Evolutionary conservation across 768 basidiomycete genomes (phyloP), one percentile per base, ranked within the genome.

Genomic region (Agaricus blazei): DNA sequence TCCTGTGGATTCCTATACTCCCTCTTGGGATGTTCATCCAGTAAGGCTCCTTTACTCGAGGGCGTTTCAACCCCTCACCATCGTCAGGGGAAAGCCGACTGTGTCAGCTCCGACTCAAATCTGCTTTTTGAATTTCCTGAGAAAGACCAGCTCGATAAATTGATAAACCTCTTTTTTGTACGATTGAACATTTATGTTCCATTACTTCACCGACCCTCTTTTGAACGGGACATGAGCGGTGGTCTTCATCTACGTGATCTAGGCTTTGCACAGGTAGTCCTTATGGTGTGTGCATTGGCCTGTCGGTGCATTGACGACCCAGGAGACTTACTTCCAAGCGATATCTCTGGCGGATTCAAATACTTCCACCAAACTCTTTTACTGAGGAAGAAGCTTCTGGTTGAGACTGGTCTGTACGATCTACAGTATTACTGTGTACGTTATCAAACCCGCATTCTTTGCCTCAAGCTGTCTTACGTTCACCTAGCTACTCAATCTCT

Each of bases 391-490:
- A 76, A 75, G 0, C 68, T 88, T 34, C 72, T 86, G 19, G 73
- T 79, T 0, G 75, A 78, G 9, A 80, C 87, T 2, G 72, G 76
- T 4, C 62, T 93, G 50, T 82, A 83, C 63, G 88, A 90, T 60
- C 69, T 95, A 24, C 91, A 95, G 64, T 76, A 75, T 24, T 84
- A 82, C 62, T 75, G 77, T 63, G 84, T 85, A 64, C 55, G 79
- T 64, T n/a, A n/a, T 12, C 38, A 40, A 40, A n/a, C 65, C 19
- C 72, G 75, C 57, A n/a, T 29, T 19, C 3, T 40, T 38, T 42
- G 43, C 38, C 36, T n/a, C 24, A 48, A 46, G 24, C 40, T 31
- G 46, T 49, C 49, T 58, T 8, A n/a, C 23, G 9, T 9, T 46
- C 29, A 52, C 23, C 19, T 55, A 71, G 71, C 64, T 70, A 38